phyloP scores from a whole-genome alignment of 805 yeast genomes.

The Ogataea sp. region DNA sequence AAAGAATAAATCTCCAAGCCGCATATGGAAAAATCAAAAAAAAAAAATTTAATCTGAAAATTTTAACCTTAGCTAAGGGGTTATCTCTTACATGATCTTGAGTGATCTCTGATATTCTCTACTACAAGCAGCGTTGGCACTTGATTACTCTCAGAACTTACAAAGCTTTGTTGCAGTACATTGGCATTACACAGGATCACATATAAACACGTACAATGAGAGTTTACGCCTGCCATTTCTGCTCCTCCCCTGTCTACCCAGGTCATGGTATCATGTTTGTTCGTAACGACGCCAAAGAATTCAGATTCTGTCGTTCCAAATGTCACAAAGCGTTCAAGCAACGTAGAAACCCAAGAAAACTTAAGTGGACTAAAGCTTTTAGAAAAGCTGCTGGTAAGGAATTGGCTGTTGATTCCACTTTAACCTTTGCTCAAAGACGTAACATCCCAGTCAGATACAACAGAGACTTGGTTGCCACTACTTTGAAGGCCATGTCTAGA shows the following conservation, averaged over 20 bases:
- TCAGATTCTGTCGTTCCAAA: conserved; percentile 94
- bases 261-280: conserved; percentile 97
- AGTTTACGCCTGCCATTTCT: conserved; percentile 88
- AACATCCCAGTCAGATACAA: conserved; percentile 97
- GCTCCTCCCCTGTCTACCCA: conserved; percentile 94
- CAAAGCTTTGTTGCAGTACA: no score
- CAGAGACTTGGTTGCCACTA: conserved; percentile 90
- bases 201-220: conserved; percentile 44
- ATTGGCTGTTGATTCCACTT: conserved; percentile 92
- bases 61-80: no score
- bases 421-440: conserved; percentile 95
- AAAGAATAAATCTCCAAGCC: neutral
- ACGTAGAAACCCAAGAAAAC: conserved; percentile 97
- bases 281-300: conserved; percentile 96
- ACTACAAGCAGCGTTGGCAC: no score
- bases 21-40: neutral
- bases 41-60: neutral
- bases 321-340: conserved; percentile 97
- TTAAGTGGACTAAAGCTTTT: conserved; percentile 98
- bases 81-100: no score
- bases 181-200: no score
- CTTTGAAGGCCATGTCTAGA: conserved; percentile 91
- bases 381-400: conserved; percentile 99
- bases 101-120: no score
- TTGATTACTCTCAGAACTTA: no score